phyloP scores from a whole-genome alignment of 1,284 basidiomycete species.

The Leccinum subrobustum region DNA sequence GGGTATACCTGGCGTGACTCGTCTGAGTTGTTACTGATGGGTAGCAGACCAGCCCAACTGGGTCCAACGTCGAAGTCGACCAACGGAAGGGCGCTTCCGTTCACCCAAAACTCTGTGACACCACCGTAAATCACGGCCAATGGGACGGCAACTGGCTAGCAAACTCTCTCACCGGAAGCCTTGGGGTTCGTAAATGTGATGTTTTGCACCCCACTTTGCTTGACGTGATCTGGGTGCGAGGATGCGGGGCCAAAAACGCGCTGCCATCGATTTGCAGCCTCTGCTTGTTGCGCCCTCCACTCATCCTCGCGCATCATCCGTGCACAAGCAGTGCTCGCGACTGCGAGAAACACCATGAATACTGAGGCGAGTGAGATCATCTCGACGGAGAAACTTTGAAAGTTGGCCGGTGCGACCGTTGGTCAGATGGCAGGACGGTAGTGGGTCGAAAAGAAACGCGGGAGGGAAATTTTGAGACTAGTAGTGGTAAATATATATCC shows the following conservation, averaged over 20 bases:
- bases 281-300: constrained; percentile 17
- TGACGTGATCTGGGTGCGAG: background rate
- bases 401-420: background rate
- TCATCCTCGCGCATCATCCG: constrained; percentile 1
- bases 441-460: background rate
- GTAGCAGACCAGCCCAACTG: constrained; percentile 57
- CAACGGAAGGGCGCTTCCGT: constrained; percentile 67
- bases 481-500: background rate
- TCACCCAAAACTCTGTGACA: constrained; percentile 66
- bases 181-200: constrained; percentile 71
- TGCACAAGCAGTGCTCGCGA: background rate
- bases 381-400: background rate
- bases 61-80: constrained; percentile 70
- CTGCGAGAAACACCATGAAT: background rate
- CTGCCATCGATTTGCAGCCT: constrained; percentile 42
- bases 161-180: constrained; percentile 59
- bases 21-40: constrained; percentile 57
- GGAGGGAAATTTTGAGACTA: background rate
- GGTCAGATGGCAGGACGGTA: background rate
- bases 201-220: constrained; percentile 44
- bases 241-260: constrained; percentile 17
- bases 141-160: background rate
- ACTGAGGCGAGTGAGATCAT: background rate
- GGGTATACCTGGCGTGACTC: constrained; percentile 62
- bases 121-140: background rate